Evolutionary conservation across 345 rosid species (phyloP), one percentile per base, ranked within the genome.

Genomic region (Camelina laxa): DNA sequence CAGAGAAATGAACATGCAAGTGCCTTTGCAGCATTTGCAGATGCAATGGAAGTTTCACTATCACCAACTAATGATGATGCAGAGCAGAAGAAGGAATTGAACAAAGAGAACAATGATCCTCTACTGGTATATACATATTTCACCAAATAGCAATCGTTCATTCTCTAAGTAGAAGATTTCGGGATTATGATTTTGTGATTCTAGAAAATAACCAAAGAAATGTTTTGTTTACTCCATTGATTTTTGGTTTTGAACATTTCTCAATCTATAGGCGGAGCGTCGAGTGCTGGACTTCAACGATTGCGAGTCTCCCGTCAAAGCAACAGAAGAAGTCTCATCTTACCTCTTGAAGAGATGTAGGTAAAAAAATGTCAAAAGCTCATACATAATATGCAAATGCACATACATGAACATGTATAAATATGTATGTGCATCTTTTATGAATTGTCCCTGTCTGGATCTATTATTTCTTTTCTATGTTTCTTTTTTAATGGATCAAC

Each of bases 251-350:
- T 56, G 27, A 47, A 59, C 45, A 66, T 50, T 50, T 50, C 56
- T 36, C 4, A 54, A 22, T 51, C 8, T 60, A 54, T 45, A 78
- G 99, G 80, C 74, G 15, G 98, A 95, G 79, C 78, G 98, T 24
- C 91, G 99, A 2, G 70, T 75, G 38, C 89, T 96, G 5, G 98
- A 96, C 83, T 96, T 96, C 80, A 92, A 88, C 36, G 99, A 96
- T 69, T 96, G 98, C 45, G 97, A 79, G 72, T 89, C 91, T 21
- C 99, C 97, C 0, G 83, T 68, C 79, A 89, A 85, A 77, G 82
- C 78, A 69, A 80, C 55, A 80, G 6, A 61, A 78, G 88, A 41
- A 87, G 90, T 55, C 90, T 89, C 91, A 36, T 84, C 98, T 22
- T 85, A 83, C 74, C 85, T 87, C 67, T 77, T 85, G 82, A 90